Base-by-base conservation (phyloP, 305 asterid genomes). In the Rubia peregrina region DNA sequence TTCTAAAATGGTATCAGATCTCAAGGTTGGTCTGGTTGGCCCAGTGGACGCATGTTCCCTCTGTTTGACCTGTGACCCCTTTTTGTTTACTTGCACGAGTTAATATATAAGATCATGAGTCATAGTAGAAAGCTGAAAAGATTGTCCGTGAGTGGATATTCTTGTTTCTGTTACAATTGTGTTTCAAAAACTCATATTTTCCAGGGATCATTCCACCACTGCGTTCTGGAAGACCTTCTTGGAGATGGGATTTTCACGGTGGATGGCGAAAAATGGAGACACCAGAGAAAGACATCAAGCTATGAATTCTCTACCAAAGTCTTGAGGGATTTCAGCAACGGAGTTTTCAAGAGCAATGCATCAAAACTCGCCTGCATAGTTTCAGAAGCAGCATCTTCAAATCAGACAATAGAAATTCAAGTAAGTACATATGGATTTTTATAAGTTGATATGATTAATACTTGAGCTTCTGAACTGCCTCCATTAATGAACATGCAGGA, bases 241-340 rank as follows among this genome's bases (percentile, higher is more conserved):
- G 82, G 89, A 9, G 91, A 86, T n/a, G 91, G 91, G 72, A 86
- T 86, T 67, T 86, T 86, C 72, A 79, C 88, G 0, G 86, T 84
- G 42, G 91, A 86, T 61, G 89, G 89, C 30, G 81, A 81, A 6
- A 84, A 83, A 65, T 84, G 89, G 91, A 81, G 74, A 6, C 81
- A 83, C 43, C 91, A 86, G 77, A 70, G 89, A 67, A 86, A 83
- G 78, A 79, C 81, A 48, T 80, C 91, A 17, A 86, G 91, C 78
- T 78, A 80, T 26, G 89, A 83, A 78, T 86, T 86, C 79, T 86
- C 91, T 3, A 84, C 84, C 24, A 83, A 77, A 79, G 71, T 76
- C 72, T 75, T 86, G 67, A 85, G 85, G 71, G 86, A 81, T 17
- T 84, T 82, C 73, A 85, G 88, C 78, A 75, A 83, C 73, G 77